Evolutionary conservation across 305 asterid species (phyloP).

Genomic region (Fraxinus paxiana): DNA sequence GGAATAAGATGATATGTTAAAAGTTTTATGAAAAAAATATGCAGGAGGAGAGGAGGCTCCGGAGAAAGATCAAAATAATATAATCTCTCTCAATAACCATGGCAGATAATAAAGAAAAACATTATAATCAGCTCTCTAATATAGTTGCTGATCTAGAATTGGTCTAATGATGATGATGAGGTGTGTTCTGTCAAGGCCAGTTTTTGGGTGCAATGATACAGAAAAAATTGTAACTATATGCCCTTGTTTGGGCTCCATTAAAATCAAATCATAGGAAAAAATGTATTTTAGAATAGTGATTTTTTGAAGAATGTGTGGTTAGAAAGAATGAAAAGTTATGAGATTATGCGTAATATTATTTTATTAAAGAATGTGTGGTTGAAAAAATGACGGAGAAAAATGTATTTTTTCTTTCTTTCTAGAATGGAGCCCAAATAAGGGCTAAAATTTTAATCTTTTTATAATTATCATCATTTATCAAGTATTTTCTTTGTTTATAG

Average conservation of each 20-base stretch:
- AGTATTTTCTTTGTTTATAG: constrained; percentile 32
- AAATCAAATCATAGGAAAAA: no score
- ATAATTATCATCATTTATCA: constrained; percentile 9
- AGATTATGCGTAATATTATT: no score
- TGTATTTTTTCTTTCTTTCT: no score
- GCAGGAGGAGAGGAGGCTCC: neutral
- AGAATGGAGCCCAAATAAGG: no score
- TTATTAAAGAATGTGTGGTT: no score
- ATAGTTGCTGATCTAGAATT: constrained; percentile 5
- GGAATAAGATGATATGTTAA: neutral
- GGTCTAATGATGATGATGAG: neutral
- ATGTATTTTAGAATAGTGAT: no score
- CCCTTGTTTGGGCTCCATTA: no score
- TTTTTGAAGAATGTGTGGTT: no score
- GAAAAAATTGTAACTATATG: neutral
- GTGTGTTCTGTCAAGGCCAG: neutral
- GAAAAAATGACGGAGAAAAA: no score
- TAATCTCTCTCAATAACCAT: neutral
- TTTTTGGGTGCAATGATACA: neutral
- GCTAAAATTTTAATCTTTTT: neutral
- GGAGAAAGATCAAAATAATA: neutral
- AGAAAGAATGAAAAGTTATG: no score
- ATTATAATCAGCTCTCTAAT: neutral
- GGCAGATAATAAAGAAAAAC: neutral
- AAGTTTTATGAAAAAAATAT: neutral